Conservation (phyloP, 179 eudicot genomes). For the Silene noctiflora region DNA sequence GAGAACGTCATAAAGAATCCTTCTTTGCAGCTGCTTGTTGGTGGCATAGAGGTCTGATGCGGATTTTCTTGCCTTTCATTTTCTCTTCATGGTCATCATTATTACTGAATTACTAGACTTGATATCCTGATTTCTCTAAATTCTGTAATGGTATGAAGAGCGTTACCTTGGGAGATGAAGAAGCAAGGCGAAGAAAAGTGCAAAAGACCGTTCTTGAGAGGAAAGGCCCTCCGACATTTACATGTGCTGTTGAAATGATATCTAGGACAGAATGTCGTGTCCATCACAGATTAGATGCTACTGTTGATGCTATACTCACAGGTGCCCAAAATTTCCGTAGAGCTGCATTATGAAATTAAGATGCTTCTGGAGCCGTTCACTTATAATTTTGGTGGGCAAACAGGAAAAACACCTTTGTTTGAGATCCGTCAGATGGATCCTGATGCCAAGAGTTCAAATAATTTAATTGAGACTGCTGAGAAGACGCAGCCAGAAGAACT, state of each 20-base stretch:
- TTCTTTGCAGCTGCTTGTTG: constrained; percentile 87
- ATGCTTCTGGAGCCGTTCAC: constrained; percentile 1
- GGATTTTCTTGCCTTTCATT: not conserved
- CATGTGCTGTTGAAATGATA: constrained; percentile 93
- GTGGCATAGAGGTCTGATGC: constrained; percentile 80
- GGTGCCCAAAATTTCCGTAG: constrained; percentile 37
- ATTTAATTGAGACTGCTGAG: constrained; percentile 31
- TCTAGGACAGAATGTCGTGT: constrained; percentile 86
- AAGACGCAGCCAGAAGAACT: constrained; percentile 31
- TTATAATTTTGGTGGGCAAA: not conserved
- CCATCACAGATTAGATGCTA: constrained; percentile 84
- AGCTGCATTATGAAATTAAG: not conserved
- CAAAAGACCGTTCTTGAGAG: constrained; percentile 97
- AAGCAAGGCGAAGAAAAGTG: constrained; percentile 97
- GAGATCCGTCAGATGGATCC: constrained; percentile 64
- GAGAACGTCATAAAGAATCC: constrained; percentile 90
- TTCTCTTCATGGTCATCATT: not conserved
- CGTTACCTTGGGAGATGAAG: constrained; percentile 96
- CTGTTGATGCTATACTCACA: constrained; percentile 90
- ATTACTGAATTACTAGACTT: not conserved
- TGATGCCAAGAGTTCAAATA: constrained; percentile 39
- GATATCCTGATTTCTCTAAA: constrained; percentile 4
- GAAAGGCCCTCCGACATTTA: constrained; percentile 90
- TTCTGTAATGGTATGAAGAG: constrained; percentile 43
- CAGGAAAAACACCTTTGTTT: constrained; percentile 71